These are phyloP conservation scores for Tuber melanosporum DNA, from an alignment of 495 filamentous ascomycete genomes.

Conservation along the genomic window DNA sequence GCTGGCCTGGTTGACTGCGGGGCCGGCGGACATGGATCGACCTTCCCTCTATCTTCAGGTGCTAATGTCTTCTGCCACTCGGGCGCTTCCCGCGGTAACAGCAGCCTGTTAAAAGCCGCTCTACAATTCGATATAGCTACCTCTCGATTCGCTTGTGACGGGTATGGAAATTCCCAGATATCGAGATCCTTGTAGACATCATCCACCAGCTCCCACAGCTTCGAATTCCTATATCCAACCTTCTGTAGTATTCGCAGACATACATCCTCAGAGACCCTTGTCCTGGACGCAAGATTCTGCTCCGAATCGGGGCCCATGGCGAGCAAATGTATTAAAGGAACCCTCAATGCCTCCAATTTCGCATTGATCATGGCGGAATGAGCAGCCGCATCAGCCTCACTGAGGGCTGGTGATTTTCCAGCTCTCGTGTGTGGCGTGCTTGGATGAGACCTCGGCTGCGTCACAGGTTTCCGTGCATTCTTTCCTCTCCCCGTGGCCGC, in stretches of 20 bases:
- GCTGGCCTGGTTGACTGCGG: conserved; percentile 47
- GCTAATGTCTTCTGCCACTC: conserved; percentile 62
- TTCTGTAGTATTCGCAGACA: conserved; percentile 47
- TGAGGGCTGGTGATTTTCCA: conserved; percentile 19
- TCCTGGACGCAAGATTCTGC: conserved; percentile 51
- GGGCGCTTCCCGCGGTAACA: conserved; percentile 55
- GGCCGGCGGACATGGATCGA: conserved; percentile 52
- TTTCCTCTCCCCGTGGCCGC: conserved; percentile 23
- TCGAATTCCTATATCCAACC: conserved; percentile 46
- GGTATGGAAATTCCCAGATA: conserved; percentile 60
- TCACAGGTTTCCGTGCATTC: conserved; percentile 16
- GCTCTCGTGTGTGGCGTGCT: conserved; percentile 24
- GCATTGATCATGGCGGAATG: conserved; percentile 21
- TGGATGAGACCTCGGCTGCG: conserved; percentile 23
- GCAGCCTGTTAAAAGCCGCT: conserved; percentile 62
- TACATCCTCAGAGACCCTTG: conserved; percentile 51
- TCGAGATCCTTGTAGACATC: conserved; percentile 62
- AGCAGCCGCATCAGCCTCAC: conserved; percentile 10
- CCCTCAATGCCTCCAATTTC: conserved; percentile 47
- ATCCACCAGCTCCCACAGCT: conserved; percentile 50
- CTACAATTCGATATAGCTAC: conserved; percentile 61
- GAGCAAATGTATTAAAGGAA: conserved; percentile 55
- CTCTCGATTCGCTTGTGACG: conserved; percentile 54
- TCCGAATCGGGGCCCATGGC: conserved; percentile 53
- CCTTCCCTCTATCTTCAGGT: conserved; percentile 60